These are phyloP conservation scores for Sporothrix brasiliensis DNA, from an alignment of 2,329 filamentous ascomycete genomes.

Conservation along the genomic window DNA sequence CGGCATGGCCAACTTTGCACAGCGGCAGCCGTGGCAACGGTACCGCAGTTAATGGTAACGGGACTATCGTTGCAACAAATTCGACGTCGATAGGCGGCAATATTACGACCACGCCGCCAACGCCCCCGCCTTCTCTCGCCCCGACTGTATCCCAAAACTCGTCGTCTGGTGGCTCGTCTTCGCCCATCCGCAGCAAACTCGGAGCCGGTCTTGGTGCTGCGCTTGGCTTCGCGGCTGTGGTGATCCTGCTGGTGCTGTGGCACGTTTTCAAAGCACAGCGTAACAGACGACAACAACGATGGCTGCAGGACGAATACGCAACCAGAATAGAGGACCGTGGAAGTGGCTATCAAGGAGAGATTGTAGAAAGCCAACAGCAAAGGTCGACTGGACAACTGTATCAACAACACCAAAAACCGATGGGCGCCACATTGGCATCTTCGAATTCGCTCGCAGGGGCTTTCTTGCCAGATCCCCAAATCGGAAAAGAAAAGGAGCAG, in stretches of 20 bases:
- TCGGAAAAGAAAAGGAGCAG: background rate
- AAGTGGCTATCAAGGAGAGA: background rate
- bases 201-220: constrained; percentile 15
- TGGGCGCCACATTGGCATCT: background rate
- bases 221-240: constrained; percentile 22
- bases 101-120: background rate
- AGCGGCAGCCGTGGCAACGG: too few relatives aligned
- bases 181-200: background rate
- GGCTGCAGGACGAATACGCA: background rate
- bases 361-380: background rate
- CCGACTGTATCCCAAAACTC: background rate
- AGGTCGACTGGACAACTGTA: background rate
- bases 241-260: constrained; percentile 13
- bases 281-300: background rate
- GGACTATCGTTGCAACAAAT: background rate
- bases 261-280: constrained; percentile 8
- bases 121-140: background rate
- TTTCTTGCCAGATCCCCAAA: background rate
- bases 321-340: background rate
- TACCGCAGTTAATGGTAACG: background rate
- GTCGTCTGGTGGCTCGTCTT: background rate
- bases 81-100: background rate
- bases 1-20: background rate
- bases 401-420: background rate
- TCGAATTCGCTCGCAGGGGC: background rate